Evolutionary conservation across 495 filamentous ascomycete species (phyloP).

Genomic region (Cercophora samala): DNA sequence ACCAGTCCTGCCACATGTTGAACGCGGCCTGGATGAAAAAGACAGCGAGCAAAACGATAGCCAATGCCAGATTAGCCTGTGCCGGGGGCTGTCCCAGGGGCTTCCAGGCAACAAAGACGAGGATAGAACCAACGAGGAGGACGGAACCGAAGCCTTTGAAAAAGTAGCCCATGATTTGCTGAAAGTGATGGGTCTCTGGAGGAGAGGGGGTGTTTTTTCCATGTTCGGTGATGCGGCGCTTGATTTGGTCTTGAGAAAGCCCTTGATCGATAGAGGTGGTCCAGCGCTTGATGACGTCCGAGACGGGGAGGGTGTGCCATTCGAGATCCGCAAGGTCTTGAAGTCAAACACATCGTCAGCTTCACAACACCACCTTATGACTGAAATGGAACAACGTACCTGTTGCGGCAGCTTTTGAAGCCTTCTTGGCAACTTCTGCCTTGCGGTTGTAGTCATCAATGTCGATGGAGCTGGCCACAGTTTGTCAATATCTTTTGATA

Average conservation of each 20-base stretch:
- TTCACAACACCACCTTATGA: neutral
- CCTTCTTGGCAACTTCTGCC: constrained; percentile 37
- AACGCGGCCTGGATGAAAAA: constrained; percentile 69
- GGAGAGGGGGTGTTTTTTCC: constrained; percentile 56
- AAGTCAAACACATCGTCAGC: neutral
- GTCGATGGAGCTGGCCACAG: constrained; percentile 42
- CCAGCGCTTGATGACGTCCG: constrained; percentile 55
- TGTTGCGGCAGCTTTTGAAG: constrained; percentile 41
- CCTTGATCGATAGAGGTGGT: constrained; percentile 41
- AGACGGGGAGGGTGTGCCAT: constrained; percentile 41
- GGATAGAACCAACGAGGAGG: constrained; percentile 57
- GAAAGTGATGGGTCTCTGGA: constrained; percentile 53
- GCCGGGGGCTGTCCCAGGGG: constrained; percentile 65
- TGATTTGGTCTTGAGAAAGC: constrained; percentile 24
- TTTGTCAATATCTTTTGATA: neutral
- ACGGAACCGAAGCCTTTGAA: constrained; percentile 68
- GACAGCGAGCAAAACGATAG: constrained; percentile 61
- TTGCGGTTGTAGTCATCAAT: constrained; percentile 51
- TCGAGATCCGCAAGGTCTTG: constrained; percentile 14
- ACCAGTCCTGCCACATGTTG: constrained; percentile 63
- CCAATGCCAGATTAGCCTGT: constrained; percentile 61
- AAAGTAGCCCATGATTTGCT: constrained; percentile 62
- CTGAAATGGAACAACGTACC: constrained; percentile 29
- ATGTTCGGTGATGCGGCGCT: constrained; percentile 19
- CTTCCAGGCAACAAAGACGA: constrained; percentile 68